phyloP scores from a whole-genome alignment of 225 moss, liverwort and hornwort genomes.

The Marchantia paleacea region DNA sequence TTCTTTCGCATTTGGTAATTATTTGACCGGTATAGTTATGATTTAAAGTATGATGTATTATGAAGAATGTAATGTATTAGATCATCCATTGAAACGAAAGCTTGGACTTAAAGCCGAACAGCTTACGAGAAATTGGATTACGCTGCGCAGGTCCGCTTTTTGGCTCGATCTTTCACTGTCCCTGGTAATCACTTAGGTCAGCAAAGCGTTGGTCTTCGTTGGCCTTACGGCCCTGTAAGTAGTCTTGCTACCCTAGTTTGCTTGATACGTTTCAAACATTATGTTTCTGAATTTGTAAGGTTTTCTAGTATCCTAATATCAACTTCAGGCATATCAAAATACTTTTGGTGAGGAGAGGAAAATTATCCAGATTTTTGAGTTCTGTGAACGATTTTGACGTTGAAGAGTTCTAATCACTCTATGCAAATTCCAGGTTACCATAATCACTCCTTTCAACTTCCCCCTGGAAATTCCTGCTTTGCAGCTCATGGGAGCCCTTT shows the following conservation, averaged over 20 bases:
- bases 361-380: too few relatives aligned
- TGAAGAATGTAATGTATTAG: background rate
- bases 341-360: too few relatives aligned
- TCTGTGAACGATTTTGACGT: too few relatives aligned
- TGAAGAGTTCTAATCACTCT: background rate
- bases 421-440: conserved; percentile 58
- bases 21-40: background rate
- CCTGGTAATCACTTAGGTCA: conserved; percentile 93
- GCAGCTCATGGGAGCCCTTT: conserved; percentile 93
- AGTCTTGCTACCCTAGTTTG: background rate
- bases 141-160: conserved; percentile 79
- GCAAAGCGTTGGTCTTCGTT: conserved; percentile 86
- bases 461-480: conserved; percentile 92
- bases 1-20: background rate
- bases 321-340: too few relatives aligned
- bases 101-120: background rate
- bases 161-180: conserved; percentile 85
- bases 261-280: too few relatives aligned
- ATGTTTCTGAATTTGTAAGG: background rate
- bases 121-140: background rate
- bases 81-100: too few relatives aligned
- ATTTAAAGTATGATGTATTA: background rate
- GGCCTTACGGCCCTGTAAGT: conserved; percentile 97
- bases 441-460: conserved; percentile 98
- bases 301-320: conserved; percentile 13